These are phyloP conservation scores for Ulmus americana DNA, from an alignment of 331 rosid genomes.

Conservation along the genomic window DNA sequence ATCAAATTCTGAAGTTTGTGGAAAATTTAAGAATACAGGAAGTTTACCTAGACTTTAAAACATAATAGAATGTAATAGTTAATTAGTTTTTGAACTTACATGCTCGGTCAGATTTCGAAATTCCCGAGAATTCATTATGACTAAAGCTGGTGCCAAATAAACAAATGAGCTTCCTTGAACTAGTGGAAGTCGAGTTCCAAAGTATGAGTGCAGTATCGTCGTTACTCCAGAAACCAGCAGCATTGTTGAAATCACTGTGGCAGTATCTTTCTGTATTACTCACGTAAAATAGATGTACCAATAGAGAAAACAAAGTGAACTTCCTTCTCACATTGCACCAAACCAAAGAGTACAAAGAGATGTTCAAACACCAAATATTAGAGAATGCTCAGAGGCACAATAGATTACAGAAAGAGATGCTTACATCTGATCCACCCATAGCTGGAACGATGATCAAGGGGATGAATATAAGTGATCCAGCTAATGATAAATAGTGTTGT, in stretches of 20 bases:
- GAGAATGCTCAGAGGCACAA: conserved; percentile 9
- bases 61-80: conserved; percentile 10
- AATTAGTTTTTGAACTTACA: conserved; percentile 40
- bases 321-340: conserved; percentile 3
- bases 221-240: conserved; percentile 72
- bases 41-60: conserved; percentile 9
- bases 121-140: conserved; percentile 68
- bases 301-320: conserved; percentile 8
- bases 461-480: conserved; percentile 75
- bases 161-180: conserved; percentile 96
- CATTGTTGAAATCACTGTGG: conserved; percentile 78
- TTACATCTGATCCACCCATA: conserved; percentile 92
- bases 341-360: no score
- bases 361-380: no score
- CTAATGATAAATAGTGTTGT: conserved; percentile 81
- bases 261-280: conserved; percentile 64
- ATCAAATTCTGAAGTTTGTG: conserved; percentile 13
- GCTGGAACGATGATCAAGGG: conserved; percentile 78
- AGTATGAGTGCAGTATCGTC: conserved; percentile 66
- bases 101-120: conserved; percentile 77
- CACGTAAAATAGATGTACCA: conserved; percentile 15
- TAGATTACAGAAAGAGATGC: conserved; percentile 26
- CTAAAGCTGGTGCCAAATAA: conserved; percentile 78
- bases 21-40: conserved; percentile 10
- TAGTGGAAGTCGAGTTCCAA: conserved; percentile 81